phyloP scores from a whole-genome alignment of 768 basidiomycete genomes.

The Tylopilus balloui region DNA sequence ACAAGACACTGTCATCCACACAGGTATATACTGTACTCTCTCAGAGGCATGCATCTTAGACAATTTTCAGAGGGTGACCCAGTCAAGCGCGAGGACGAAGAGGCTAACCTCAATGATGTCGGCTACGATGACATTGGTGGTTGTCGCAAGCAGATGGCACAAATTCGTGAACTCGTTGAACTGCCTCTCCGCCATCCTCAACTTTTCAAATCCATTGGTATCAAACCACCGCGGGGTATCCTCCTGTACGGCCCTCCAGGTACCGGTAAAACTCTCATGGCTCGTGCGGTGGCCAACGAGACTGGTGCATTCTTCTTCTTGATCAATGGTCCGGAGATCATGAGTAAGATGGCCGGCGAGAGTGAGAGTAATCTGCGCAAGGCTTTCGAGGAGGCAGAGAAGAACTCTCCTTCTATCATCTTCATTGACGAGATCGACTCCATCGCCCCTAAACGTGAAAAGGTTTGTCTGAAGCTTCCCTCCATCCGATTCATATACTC shows the following conservation, averaged over 20 bases:
- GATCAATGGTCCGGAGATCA: constrained; percentile 99
- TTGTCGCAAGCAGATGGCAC: constrained; percentile 98
- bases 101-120: constrained; percentile 92
- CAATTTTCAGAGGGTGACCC: constrained; percentile 82
- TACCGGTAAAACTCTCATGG: constrained; percentile 99
- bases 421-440: constrained; percentile 99
- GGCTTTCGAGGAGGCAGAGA: constrained; percentile 99
- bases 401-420: constrained; percentile 99
- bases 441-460: constrained; percentile 99
- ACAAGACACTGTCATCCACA: constrained; percentile 97
- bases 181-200: constrained; percentile 97
- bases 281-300: constrained; percentile 98
- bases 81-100: constrained; percentile 98
- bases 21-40: constrained; percentile 40
- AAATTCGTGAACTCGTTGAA: constrained; percentile 98
- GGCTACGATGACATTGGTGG: constrained; percentile 99
- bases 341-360: constrained; percentile 99
- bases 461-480: constrained; percentile 45
- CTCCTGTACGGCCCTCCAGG: constrained; percentile 98
- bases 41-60: constrained; percentile 1
- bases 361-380: constrained; percentile 96
- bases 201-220: constrained; percentile 99
- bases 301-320: constrained; percentile 99
- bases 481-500: constrained; percentile 1
- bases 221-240: constrained; percentile 98